These are phyloP conservation scores for Lagenaria siceraria DNA, from an alignment of 306 rosid species.

Conservation along the genomic window DNA sequence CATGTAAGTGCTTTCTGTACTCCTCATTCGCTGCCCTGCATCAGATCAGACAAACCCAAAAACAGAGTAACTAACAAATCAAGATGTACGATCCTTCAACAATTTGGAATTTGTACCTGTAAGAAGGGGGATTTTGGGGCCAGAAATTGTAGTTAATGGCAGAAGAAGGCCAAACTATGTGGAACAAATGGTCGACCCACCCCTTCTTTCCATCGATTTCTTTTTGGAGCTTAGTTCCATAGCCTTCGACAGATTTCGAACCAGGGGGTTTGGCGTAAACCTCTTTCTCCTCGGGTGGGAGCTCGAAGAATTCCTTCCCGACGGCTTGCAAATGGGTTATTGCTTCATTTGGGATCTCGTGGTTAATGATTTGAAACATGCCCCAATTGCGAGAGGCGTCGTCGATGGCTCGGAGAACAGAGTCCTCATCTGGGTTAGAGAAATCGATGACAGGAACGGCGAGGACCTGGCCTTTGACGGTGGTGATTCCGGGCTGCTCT, in stretches of 20 bases:
- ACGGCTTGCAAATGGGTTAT: conserved; percentile 37
- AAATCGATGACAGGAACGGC: conserved; percentile 49
- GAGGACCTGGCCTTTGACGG: conserved; percentile 35
- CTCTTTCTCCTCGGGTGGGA: conserved; percentile 53
- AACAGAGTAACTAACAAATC: not conserved
- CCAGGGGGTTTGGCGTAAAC: conserved; percentile 25
- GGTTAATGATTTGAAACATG: conserved; percentile 70
- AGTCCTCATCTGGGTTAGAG: conserved; percentile 20
- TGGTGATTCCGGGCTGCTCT: conserved; percentile 63
- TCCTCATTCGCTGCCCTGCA: conserved; percentile 51
- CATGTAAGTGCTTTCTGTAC: conserved; percentile 30
- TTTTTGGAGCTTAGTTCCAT: conserved; percentile 45
- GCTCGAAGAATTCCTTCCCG: conserved; percentile 48
- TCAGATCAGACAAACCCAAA: not conserved
- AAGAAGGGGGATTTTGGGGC: conserved; percentile 59
- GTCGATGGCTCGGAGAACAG: conserved; percentile 6
- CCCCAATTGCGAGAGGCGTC: conserved; percentile 56
- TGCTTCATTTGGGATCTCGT: conserved; percentile 36
- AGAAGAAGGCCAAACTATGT: conserved; percentile 49
- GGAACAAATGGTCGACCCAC: conserved; percentile 81
- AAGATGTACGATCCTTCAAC: not conserved
- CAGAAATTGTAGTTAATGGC: conserved; percentile 42
- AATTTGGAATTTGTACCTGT: conserved; percentile 29
- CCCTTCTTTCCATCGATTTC: conserved; percentile 51
- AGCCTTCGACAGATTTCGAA: conserved; percentile 43